Conservation (phyloP, 106 monocot genomes). For the Allium sativum region DNA sequence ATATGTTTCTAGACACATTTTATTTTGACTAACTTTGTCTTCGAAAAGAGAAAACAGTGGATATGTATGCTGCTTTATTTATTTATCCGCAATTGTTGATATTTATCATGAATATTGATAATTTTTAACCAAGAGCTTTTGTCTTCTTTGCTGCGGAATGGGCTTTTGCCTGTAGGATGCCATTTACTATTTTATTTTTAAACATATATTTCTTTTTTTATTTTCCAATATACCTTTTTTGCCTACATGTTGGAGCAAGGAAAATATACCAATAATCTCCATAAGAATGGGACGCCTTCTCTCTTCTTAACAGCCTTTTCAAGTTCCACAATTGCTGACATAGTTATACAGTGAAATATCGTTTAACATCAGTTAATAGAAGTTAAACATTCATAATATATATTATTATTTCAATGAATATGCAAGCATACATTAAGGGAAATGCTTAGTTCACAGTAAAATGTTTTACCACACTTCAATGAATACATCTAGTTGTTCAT, state of each 20-base stretch:
- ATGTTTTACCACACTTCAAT: slow-evolving; percentile 68
- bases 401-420: background rate
- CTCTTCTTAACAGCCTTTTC: slow-evolving; percentile 37
- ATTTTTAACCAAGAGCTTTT: slow-evolving; percentile 36
- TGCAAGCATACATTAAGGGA: slow-evolving; percentile 27
- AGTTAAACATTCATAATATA: background rate
- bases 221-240: background rate
- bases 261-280: slow-evolving; percentile 60
- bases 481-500: slow-evolving; percentile 87
- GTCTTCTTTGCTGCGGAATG: slow-evolving; percentile 27
- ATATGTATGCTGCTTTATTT: too few species aligned
- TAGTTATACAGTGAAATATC: too few species aligned
- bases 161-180: slow-evolving; percentile 32
- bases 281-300: slow-evolving; percentile 53
- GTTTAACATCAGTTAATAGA: too few species aligned
- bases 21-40: too few species aligned
- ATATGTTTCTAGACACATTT: too few species aligned
- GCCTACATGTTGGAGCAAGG: background rate
- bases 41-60: too few species aligned
- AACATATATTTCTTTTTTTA: background rate
- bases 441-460: slow-evolving; percentile 35
- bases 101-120: too few species aligned
- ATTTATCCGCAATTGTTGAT: too few species aligned
- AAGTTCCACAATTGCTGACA: slow-evolving; percentile 39
- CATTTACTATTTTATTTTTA: background rate